Conservation (phyloP, 208 protist species). For the Leishmania gerbilli region DNA sequence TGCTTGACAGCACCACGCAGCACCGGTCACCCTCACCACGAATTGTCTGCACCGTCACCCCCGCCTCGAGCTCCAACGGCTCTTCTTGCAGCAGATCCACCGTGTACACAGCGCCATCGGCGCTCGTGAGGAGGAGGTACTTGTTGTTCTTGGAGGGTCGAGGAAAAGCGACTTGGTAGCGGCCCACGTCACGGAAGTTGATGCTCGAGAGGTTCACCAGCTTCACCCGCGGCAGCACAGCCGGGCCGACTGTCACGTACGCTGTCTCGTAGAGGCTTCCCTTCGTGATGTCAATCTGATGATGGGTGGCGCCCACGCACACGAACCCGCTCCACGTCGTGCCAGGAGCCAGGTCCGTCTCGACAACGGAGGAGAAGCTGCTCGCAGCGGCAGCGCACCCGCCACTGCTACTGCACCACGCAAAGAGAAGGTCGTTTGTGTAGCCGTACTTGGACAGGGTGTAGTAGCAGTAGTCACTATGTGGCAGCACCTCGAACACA, state of each 20-base stretch:
- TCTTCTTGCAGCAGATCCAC: constrained; percentile 31
- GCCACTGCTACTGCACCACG: constrained; percentile 12
- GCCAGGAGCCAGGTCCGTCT: constrained; percentile 37
- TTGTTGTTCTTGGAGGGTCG: constrained; percentile 34
- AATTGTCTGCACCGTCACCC: constrained; percentile 25
- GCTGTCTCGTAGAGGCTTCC: constrained; percentile 46
- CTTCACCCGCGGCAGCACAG: constrained; percentile 38
- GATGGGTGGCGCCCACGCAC: constrained; percentile 23
- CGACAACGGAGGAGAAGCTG: constrained; percentile 25
- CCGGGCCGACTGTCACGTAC: constrained; percentile 43
- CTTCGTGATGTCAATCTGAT: constrained; percentile 34
- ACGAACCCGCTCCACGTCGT: constrained; percentile 50
- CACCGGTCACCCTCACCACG: constrained; percentile 16
- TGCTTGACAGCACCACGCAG: constrained; percentile 25
- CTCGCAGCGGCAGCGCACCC: background rate
- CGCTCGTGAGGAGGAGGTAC: constrained; percentile 34
- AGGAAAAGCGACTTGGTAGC: constrained; percentile 29
- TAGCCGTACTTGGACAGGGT: constrained; percentile 44
- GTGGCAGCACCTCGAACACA: constrained; percentile 18
- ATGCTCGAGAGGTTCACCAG: constrained; percentile 53
- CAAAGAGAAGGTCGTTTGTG: constrained; percentile 46
- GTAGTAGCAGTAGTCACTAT: constrained; percentile 19
- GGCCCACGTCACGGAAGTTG: constrained; percentile 35
- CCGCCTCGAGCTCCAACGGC: constrained; percentile 32
- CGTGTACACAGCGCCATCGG: constrained; percentile 13